Conservation (phyloP, 2,329 filamentous ascomycete species). For the Alternaria alternata region DNA sequence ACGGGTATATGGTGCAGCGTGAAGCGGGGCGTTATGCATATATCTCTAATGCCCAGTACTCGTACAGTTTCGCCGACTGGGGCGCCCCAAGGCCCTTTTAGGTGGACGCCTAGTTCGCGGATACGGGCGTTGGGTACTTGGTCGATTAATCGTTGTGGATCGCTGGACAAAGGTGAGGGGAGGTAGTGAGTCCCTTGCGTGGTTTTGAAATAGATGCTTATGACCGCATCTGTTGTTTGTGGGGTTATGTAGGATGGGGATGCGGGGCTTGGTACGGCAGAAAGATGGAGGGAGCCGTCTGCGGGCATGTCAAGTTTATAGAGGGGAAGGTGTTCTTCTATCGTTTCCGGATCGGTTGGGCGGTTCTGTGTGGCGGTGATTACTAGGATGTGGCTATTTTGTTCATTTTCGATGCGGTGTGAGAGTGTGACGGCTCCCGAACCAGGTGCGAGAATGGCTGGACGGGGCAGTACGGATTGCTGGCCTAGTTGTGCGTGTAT, state of each 20-base stretch:
- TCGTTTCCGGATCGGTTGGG: neutral
- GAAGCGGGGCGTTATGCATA: conserved; percentile 26
- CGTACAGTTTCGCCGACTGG: conserved; percentile 1
- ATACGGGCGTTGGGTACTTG: conserved; percentile 13
- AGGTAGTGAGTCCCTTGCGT: conserved; percentile 6
- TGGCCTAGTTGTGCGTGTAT: conserved; percentile 43
- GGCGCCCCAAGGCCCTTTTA: conserved; percentile 11
- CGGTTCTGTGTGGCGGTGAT: conserved; percentile 17
- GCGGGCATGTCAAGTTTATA: conserved; percentile 48
- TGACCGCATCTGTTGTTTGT: neutral
- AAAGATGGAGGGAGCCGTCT: conserved; percentile 31
- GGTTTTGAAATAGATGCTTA: conserved; percentile 30
- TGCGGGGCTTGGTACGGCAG: neutral
- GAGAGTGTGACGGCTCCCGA: conserved; percentile 12
- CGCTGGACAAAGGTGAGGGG: neutral
- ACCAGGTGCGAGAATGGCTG: neutral
- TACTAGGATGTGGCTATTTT: conserved; percentile 23
- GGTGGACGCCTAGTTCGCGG: conserved; percentile 36
- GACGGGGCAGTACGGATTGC: conserved; percentile 45
- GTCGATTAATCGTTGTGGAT: neutral
- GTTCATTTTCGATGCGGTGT: conserved; percentile 22
- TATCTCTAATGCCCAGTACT: conserved; percentile 21
- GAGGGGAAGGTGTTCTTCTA: conserved; percentile 31
- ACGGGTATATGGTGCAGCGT: too few relatives aligned
- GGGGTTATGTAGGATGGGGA: conserved; percentile 8